A percentile compares a stretch with the other conserved stretches of the same genome.
Conservation (phyloP, 2,329 filamentous ascomycete genomes). For the Diaporthe sp. region DNA sequence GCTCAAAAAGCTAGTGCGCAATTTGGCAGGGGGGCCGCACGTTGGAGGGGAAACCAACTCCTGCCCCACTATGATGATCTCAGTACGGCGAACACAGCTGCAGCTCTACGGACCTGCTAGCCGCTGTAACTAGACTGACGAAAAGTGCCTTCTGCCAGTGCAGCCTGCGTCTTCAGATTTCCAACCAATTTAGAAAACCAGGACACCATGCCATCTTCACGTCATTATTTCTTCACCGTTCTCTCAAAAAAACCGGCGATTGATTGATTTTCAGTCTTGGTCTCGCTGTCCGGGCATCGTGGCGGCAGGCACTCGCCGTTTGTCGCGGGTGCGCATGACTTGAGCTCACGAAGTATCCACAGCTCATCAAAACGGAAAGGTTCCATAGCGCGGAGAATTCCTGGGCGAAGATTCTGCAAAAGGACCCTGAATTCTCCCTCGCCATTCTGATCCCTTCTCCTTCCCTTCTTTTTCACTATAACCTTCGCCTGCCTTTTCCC, state of each 20-base stretch:
- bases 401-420: constrained; percentile 25
- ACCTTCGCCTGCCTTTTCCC: not conserved
- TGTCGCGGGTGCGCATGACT: constrained; percentile 24
- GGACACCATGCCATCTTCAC: not conserved
- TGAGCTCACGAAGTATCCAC: constrained; percentile 32
- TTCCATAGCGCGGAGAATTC: constrained; percentile 30
- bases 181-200: not conserved
- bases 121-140: not conserved
- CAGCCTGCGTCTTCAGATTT: not conserved
- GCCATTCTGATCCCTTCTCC: not conserved
- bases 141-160: not conserved
- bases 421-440: constrained; percentile 24
- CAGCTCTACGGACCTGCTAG: not conserved
- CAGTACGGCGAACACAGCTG: not conserved
- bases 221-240: not conserved
- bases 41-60: constrained; percentile 24
- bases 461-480: not conserved
- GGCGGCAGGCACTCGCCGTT: constrained; percentile 3
- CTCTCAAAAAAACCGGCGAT: not conserved
- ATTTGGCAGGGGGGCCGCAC: constrained; percentile 7
- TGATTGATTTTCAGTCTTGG: not conserved
- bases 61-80: constrained; percentile 19
- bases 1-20: constrained; percentile 28
- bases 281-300: not conserved
- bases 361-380: constrained; percentile 34